phyloP scores from a whole-genome alignment of 495 filamentous ascomycete species.

The Penicillium nucicola region DNA sequence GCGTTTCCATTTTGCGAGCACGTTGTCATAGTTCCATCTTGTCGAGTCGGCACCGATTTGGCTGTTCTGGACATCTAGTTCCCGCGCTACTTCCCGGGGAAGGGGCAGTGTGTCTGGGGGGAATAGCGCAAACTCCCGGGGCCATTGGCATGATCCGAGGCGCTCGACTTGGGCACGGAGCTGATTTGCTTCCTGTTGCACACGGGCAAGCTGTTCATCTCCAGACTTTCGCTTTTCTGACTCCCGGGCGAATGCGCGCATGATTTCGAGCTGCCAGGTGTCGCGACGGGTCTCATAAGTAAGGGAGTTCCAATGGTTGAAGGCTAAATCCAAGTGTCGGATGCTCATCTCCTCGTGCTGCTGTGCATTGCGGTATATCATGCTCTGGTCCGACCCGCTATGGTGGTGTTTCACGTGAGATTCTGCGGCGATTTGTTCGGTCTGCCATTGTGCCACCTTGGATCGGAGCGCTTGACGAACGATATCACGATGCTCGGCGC shows the following conservation, averaged over 20 bases:
- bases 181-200: conserved; percentile 69
- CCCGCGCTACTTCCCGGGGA: conserved; percentile 41
- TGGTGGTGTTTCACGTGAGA: conserved; percentile 25
- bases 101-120: conserved; percentile 63
- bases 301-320: conserved; percentile 64
- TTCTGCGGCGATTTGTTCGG: conserved; percentile 35
- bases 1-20: conserved; percentile 57
- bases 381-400: conserved; percentile 30
- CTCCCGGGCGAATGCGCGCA: conserved; percentile 66
- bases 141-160: conserved; percentile 64
- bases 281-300: conserved; percentile 54
- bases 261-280: conserved; percentile 75
- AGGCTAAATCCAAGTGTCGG: conserved; percentile 67
- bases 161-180: conserved; percentile 68
- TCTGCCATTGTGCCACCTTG: conserved; percentile 61
- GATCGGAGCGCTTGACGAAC: conserved; percentile 62
- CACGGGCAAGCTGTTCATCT: conserved; percentile 57
- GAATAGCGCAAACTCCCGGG: conserved; percentile 65
- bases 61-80: conserved; percentile 37
- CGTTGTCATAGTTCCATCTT: conserved; percentile 54
- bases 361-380: conserved; percentile 45
- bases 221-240: conserved; percentile 61
- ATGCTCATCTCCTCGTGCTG: conserved; percentile 59
- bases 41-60: conserved; percentile 33
- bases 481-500: conserved; percentile 64